Evolutionary conservation across 1,284 basidiomycete genomes (phyloP), one percentile per base, ranked within the genome.

Genomic region (Tremellales sp.): DNA sequence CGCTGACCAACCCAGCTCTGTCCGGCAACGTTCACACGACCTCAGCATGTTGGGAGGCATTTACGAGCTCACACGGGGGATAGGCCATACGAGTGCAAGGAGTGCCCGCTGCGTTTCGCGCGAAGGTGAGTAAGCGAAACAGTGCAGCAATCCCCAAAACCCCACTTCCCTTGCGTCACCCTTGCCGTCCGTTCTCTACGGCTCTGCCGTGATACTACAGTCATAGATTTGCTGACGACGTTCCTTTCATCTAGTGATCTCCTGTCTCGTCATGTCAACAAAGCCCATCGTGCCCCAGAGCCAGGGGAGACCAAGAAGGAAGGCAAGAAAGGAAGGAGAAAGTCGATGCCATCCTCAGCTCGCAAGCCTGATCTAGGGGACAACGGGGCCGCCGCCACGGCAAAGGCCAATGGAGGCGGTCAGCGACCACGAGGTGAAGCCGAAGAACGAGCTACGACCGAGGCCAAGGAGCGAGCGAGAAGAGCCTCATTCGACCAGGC

Each of bases 1-100:
- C 24, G 27, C 41, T 44, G 12, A 23, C 49, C 53, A 36, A 49
- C 39, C n/a, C 40, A 78, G 63, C 45, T 91, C 19, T 91, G 88
- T 71, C 82, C 85, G 57, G 87, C 88, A 0, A 89, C 87, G 0
- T 91, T 91, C 68, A 91, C 88, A 17, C 79, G 88, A 46, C 88
- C 88, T 27, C 88, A 91, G 62, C 89, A 91, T 81, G 88, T 91
- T 51, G 87, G 87, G 8, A 77, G 89, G 48, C 88, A 92, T 75
- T 87, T 92, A 82, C 82, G 88, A 66, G 88, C 87, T 58, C 88
- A 92, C 73, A 91, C 89, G n/a, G 89, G 89, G 54, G 88, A 91
- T 77, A 80, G 89, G 43, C 89, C 89, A 7, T 92, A 92, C 78
- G 88, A 87, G 63, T 92, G 89, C 68, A 84, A 85, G 68, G 82